These are phyloP conservation scores for Podospora tetraspora DNA, from an alignment of 495 filamentous ascomycete species.

Conservation along the genomic window DNA sequence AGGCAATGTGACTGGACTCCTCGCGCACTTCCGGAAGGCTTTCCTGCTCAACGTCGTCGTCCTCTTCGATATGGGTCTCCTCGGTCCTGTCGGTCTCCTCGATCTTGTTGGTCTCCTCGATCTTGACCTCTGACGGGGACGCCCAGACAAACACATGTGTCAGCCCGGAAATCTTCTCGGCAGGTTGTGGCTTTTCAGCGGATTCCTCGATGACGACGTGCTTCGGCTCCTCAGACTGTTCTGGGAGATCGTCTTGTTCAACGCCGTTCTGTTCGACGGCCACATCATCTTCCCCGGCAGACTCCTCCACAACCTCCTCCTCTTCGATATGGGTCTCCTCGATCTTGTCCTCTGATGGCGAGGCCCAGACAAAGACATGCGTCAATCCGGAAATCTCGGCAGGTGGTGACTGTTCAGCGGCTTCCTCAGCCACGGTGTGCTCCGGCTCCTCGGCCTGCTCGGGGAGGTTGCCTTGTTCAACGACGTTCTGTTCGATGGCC, in stretches of 20 bases:
- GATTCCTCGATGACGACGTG: background rate
- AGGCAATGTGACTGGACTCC: background rate
- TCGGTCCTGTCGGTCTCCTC: background rate
- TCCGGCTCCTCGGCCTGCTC: background rate
- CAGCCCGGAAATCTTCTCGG: background rate
- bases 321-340: background rate
- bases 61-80: background rate
- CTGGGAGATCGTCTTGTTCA: background rate
- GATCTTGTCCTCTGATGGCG: background rate
- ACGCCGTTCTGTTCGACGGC: background rate
- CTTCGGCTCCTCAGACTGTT: background rate
- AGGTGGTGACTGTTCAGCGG: background rate
- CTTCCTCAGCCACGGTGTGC: background rate
- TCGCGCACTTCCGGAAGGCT: background rate
- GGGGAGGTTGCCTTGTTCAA: background rate
- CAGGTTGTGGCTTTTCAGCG: background rate
- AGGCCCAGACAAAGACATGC: background rate
- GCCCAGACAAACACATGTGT: background rate
- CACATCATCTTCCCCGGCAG: background rate
- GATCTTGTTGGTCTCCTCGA: too few species aligned
- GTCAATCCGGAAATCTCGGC: background rate
- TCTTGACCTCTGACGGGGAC: background rate
- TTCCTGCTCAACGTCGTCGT: background rate
- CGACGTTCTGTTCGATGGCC: background rate
- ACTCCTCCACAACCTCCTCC: background rate